Percentiles rank a stretch among this genome's conserved stretches.
Evolutionary conservation across 371 early-diverging fungal species (phyloP).

Genomic region (Encephalitozoon intestinalis): DNA sequence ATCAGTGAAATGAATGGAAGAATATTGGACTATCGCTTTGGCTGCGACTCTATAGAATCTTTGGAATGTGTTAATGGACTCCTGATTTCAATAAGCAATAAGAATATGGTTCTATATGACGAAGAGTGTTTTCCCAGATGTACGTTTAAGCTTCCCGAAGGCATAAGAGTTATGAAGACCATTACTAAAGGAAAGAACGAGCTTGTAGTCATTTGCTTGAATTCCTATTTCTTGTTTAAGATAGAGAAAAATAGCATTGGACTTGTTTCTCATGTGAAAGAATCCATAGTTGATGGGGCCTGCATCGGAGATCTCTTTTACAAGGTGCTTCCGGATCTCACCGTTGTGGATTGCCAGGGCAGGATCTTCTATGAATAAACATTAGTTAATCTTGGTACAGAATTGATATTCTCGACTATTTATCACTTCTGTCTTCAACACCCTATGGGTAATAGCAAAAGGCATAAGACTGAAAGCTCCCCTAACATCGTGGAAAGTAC

Average conservation of each 20-base stretch:
- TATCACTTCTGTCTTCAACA: background rate
- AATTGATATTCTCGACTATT: background rate
- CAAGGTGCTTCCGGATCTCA: background rate
- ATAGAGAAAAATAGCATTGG: background rate
- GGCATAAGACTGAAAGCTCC: background rate
- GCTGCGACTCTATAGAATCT: background rate
- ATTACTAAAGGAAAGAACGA: background rate
- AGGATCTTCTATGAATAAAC: constrained; percentile 3
- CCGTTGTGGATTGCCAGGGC: background rate
- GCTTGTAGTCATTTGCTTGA: background rate
- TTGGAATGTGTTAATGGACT: background rate
- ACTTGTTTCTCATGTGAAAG: background rate
- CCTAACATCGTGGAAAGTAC: background rate
- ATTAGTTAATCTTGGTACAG: background rate
- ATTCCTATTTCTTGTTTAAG: background rate
- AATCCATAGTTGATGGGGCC: background rate
- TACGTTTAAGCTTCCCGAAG: background rate
- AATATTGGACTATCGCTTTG: background rate
- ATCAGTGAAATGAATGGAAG: background rate
- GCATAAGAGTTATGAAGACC: background rate
- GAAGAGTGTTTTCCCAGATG: background rate
- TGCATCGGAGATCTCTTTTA: background rate
- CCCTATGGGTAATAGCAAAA: background rate
- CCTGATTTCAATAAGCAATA: background rate
- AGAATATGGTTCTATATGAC: background rate